These are phyloP conservation scores for Brassica rapa DNA, from an alignment of 345 rosid species.

Conservation along the genomic window DNA sequence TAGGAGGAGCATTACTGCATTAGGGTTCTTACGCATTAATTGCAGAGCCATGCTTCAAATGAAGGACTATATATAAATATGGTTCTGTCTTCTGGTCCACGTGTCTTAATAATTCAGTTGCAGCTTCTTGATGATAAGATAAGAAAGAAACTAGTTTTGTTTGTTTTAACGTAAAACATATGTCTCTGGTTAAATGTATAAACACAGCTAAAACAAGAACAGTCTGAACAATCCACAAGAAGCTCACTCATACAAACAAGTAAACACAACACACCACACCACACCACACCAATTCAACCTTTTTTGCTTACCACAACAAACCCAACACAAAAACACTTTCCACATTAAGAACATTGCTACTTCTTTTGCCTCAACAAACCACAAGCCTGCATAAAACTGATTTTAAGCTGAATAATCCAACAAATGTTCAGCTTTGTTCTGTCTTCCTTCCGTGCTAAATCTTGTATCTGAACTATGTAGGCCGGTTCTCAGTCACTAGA, in stretches of 20 bases:
- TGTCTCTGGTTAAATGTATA: conserved; percentile 26
- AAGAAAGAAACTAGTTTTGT: conserved; percentile 9
- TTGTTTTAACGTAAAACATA: conserved; percentile 5
- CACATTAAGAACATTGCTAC: conserved; percentile 33
- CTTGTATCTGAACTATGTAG: conserved; percentile 41
- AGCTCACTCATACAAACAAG: conserved; percentile 46
- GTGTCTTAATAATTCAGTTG: conserved; percentile 30
- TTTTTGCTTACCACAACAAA: conserved; percentile 39
- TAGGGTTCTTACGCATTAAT: conserved; percentile 21
- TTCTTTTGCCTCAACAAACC: conserved; percentile 25
- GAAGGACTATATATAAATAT: conserved; percentile 1
- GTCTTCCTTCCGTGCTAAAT: conserved; percentile 34
- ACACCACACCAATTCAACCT: conserved; percentile 49
- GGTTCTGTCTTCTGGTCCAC: conserved; percentile 31
- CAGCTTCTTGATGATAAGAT: conserved; percentile 23
- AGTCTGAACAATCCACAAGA: conserved; percentile 36
- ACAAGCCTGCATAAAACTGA: conserved; percentile 33
- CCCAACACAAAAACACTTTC: conserved; percentile 35
- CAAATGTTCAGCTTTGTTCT: neutral
- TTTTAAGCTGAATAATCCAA: conserved; percentile 25
- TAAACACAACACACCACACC: conserved; percentile 31
- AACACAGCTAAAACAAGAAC: conserved; percentile 30
- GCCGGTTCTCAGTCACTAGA: conserved; percentile 54
- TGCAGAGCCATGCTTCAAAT: conserved; percentile 22
- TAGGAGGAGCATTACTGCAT: neutral